Percentiles rank a stretch among this genome's conserved stretches.
These are phyloP conservation scores for Cercospora beticola DNA, from an alignment of 2,329 filamentous ascomycete genomes.

Conservation along the genomic window DNA sequence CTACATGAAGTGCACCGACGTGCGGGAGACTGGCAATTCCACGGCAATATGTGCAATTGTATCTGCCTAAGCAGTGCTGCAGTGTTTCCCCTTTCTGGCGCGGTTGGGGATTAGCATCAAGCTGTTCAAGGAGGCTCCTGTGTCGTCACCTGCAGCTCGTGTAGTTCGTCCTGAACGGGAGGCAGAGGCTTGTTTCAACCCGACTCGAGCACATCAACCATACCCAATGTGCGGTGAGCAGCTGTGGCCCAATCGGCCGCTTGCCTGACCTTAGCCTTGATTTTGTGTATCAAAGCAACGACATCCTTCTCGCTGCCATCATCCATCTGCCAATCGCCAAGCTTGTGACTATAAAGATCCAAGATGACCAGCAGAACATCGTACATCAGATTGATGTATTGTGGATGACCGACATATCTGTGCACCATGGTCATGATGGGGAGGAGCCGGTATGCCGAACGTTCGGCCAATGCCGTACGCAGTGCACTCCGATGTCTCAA, in stretches of 20 bases:
- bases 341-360: slow-evolving; percentile 81
- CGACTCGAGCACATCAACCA: slow-evolving; percentile 76
- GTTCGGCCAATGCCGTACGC: slow-evolving; percentile 72
- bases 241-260: slow-evolving; percentile 83
- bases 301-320: slow-evolving; percentile 33
- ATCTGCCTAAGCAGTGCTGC: not conserved
- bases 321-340: slow-evolving; percentile 50
- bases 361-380: slow-evolving; percentile 80
- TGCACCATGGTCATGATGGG: slow-evolving; percentile 82
- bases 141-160: not conserved
- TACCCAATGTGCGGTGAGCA: slow-evolving; percentile 78
- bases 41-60: not conserved
- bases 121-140: not conserved
- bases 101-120: not conserved
- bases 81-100: not conserved
- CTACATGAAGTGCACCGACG: not conserved
- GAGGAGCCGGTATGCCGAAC: slow-evolving; percentile 77
- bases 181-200: slow-evolving; percentile 34
- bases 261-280: slow-evolving; percentile 67
- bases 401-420: slow-evolving; percentile 77
- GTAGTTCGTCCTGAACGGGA: not conserved
- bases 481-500: slow-evolving; percentile 86
- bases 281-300: slow-evolving; percentile 63
- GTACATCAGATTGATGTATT: slow-evolving; percentile 75
- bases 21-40: not conserved